These are phyloP conservation scores for Stephania cephalantha DNA, from an alignment of 164 flowering plant genomes.

Conservation along the genomic window DNA sequence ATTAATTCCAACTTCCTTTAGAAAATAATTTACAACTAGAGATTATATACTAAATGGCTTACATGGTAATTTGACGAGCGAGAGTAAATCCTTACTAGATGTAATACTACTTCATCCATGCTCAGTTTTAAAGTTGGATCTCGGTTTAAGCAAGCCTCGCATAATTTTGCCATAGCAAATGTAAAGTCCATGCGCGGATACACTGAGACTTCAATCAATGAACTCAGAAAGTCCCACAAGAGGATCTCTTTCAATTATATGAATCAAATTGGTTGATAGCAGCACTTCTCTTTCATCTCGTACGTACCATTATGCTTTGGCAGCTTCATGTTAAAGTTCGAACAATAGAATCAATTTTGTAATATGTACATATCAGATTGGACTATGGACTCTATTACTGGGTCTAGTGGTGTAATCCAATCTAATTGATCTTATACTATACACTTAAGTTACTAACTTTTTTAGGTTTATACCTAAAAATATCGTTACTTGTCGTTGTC, in stretches of 20 bases:
- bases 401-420: too few species aligned
- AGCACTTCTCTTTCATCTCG: constrained; percentile 23
- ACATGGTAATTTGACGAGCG: neutral
- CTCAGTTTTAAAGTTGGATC: constrained; percentile 39
- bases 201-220: constrained; percentile 28
- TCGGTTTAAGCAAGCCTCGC: constrained; percentile 30
- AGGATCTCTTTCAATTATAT: constrained; percentile 19
- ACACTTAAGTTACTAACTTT: too few species aligned
- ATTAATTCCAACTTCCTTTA: too few species aligned
- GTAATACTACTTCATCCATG: constrained; percentile 33
- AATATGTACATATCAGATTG: too few species aligned
- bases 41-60: too few species aligned
- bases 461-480: too few species aligned
- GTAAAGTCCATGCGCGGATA: constrained; percentile 14
- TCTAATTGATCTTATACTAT: too few species aligned
- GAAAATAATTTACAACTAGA: too few species aligned
- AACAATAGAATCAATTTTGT: too few species aligned
- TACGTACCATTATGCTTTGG: constrained; percentile 1
- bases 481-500: too few species aligned
- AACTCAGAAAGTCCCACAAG: constrained; percentile 24
- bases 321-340: too few species aligned
- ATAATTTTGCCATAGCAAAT: constrained; percentile 20
- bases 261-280: constrained; percentile 19
- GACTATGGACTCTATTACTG: too few species aligned
- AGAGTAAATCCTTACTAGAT: constrained; percentile 23